Base-by-base conservation (phyloP, 2,329 filamentous ascomycete species). In the Botrytis pseudocinerea region DNA sequence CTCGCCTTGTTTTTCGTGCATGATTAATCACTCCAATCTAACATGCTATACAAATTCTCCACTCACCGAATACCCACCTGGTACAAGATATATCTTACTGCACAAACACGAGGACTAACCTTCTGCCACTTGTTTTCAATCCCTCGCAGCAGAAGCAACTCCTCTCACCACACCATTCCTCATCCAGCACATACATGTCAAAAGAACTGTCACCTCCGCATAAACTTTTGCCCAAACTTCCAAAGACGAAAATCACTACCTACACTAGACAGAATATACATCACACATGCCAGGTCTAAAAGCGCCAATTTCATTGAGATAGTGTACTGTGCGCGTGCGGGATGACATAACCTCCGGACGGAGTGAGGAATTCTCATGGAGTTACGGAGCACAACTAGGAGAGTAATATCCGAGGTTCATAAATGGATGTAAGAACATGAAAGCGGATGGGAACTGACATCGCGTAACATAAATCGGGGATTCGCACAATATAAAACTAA, bases 311-410 rank as follows among this genome's bases (percentile, higher is more conserved):
- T 6, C 18, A 57, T 18, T 16, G 18, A 42, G 25, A 38, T 7
- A n/a, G 8, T 54, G 38, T 32, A 18, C 18, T 57, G 10, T 57
- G 51, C n/a, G 48, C 38, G 38, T 42, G 65, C n/a, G 38, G 65
- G n/a, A 57, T 35, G 28, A 44, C 14, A 54, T 69, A 57, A 57
- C 25, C 51, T 57, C 65, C 48, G 65, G 51, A 16, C 38, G 65
- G n/a, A 59, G 32, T 54, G 22, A 54, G 25, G 20, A 12, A 25
- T 22, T 51, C 28, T 28, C 16, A 63, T 42, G 61, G 61, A 63
- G 16, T 44, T 28, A 44, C 16, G 25, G 38, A 57, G 35, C 48
- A 66, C 64, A 68, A 20, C 32, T 32, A 28, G 65, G 18, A 57
- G 65, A 32, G 25, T 40, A 57, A 42, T 32, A 42, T 42, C 48